A percentile compares a stretch with the other conserved stretches of the same genome.
Conservation (phyloP, 1,284 basidiomycete species). For the Ganoderma sinense region DNA sequence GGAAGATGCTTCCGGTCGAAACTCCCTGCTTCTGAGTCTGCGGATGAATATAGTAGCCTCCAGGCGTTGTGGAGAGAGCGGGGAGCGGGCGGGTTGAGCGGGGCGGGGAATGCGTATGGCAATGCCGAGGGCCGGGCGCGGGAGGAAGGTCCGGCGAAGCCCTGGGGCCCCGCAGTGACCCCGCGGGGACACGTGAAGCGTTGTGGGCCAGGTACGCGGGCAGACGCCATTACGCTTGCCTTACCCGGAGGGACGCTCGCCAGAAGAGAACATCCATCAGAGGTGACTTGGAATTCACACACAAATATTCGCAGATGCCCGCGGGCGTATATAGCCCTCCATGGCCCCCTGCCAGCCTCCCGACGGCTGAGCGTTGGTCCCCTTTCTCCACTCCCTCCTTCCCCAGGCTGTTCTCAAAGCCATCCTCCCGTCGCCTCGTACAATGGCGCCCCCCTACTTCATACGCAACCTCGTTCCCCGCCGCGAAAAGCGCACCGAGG, state of each 20-base stretch:
- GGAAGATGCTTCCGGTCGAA: background rate
- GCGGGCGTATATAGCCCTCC: constrained; percentile 1
- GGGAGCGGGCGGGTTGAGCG: background rate
- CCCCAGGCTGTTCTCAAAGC: background rate
- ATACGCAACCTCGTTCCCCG: constrained; percentile 42
- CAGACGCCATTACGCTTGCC: background rate
- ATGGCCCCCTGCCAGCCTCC: background rate
- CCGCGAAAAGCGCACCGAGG: constrained; percentile 47
- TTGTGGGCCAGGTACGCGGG: constrained; percentile 2
- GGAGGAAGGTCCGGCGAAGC: background rate
- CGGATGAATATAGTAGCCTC: background rate
- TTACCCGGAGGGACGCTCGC: background rate
- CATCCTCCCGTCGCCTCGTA: constrained; percentile 17
- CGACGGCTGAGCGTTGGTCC: constrained; percentile 12
- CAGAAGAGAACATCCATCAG: constrained; percentile 1
- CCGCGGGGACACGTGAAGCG: background rate
- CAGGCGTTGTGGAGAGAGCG: background rate
- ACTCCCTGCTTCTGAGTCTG: background rate
- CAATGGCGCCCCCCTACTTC: constrained; percentile 43
- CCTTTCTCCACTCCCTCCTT: background rate
- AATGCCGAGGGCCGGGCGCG: background rate
- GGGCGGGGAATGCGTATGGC: background rate
- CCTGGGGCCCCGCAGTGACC: background rate
- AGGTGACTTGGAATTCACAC: background rate
- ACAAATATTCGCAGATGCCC: background rate